A percentile compares a stretch with the other conserved stretches of the same genome.
phyloP scores from a whole-genome alignment of 2,329 filamentous ascomycete species.

The Diaporthe aspalathi region DNA sequence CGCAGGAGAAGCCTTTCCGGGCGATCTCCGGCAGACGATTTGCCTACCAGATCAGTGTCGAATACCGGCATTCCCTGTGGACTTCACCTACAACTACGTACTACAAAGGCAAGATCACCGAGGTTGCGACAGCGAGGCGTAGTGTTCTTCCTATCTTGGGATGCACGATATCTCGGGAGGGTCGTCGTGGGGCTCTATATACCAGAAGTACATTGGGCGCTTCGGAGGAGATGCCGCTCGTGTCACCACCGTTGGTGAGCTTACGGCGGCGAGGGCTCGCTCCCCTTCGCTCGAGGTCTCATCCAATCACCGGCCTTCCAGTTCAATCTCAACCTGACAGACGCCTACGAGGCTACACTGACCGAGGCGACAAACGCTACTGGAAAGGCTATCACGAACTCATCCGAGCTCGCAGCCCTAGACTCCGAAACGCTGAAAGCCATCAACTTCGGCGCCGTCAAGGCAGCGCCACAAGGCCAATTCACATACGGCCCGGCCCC shows the following conservation, averaged over 20 bases:
- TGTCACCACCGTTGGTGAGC: constrained; percentile 59
- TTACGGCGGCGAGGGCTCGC: constrained; percentile 55
- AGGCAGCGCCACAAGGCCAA: constrained; percentile 41
- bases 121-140: not conserved
- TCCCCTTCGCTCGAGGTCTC: constrained; percentile 53
- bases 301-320: constrained; percentile 51
- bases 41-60: not conserved
- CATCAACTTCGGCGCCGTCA: constrained; percentile 44
- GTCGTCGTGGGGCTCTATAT: constrained; percentile 50
- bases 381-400: constrained; percentile 44
- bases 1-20: not conserved
- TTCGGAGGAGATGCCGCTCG: constrained; percentile 56
- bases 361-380: constrained; percentile 39
- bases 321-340: constrained; percentile 49
- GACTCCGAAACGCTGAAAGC: constrained; percentile 41
- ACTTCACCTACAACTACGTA: not conserved
- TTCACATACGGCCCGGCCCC: constrained; percentile 49
- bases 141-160: not conserved
- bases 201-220: constrained; percentile 53
- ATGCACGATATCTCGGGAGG: constrained; percentile 20
- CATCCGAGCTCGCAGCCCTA: constrained; percentile 45
- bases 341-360: constrained; percentile 43
- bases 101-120: not conserved
- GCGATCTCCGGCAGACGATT: not conserved
- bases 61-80: not conserved